phyloP scores from a whole-genome alignment of 176 grass and related monocot species.

The Oryza brachyantha region DNA sequence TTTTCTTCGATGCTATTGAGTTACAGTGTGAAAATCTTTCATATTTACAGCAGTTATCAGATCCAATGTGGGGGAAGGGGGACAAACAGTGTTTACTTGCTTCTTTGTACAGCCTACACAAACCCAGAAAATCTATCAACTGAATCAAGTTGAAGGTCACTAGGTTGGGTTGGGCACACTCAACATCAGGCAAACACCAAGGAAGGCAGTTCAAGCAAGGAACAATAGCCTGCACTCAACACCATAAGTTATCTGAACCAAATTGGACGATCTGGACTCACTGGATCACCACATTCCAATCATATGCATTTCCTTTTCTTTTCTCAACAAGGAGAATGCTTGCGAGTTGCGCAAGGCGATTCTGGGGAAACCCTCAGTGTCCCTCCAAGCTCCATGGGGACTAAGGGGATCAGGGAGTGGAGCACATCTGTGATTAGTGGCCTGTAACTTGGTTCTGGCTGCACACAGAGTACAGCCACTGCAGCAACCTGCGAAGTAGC shows the following conservation, averaged over 20 bases:
- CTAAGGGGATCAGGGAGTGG: constrained; percentile 86
- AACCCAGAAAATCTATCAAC: constrained; percentile 20
- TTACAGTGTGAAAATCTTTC: constrained; percentile 33
- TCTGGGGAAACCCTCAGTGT: constrained; percentile 47
- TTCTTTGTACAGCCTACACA: constrained; percentile 34
- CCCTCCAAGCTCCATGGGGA: constrained; percentile 87
- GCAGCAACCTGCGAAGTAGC: constrained; percentile 71
- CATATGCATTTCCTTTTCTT: not conserved
- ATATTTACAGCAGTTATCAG: constrained; percentile 36
- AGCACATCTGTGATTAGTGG: constrained; percentile 93
- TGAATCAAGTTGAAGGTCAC: constrained; percentile 4
- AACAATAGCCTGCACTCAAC: not conserved
- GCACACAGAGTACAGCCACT: constrained; percentile 86
- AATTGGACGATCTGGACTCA: constrained; percentile 3
- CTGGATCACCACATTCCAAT: not conserved
- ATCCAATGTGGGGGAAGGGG: not conserved
- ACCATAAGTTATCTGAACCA: constrained; percentile 32
- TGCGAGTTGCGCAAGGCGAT: constrained; percentile 22
- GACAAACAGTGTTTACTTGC: constrained; percentile 10
- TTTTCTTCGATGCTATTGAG: constrained; percentile 13
- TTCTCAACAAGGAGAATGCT: constrained; percentile 30
- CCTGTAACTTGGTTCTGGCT: constrained; percentile 92
- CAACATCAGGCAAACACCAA: constrained; percentile 17
- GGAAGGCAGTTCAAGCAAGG: constrained; percentile 17
- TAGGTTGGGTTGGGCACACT: constrained; percentile 1